These are phyloP conservation scores for Cryptomeria japonica DNA, from an alignment of 75 land plant species.

Conservation along the genomic window DNA sequence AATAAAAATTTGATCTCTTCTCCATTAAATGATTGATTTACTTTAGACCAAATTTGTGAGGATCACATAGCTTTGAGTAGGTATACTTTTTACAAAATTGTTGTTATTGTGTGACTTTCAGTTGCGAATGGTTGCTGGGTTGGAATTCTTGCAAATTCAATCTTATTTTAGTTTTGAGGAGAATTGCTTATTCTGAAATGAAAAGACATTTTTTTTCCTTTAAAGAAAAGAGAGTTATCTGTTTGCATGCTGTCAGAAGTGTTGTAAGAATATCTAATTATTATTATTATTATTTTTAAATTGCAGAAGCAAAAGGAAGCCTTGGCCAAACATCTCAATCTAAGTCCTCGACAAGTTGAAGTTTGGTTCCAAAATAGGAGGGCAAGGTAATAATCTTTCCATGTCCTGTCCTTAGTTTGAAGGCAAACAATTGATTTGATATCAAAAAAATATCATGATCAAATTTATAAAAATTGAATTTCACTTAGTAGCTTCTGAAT, in stretches of 20 bases:
- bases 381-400: conserved; percentile 50
- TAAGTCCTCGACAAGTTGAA: conserved; percentile 81
- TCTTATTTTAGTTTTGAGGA: background rate
- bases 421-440: background rate
- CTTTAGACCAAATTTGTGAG: no score
- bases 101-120: no score
- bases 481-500: no score
- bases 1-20: no score
- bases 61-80: no score
- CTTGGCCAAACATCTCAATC: conserved; percentile 66
- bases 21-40: no score
- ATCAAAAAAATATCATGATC: background rate
- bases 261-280: background rate
- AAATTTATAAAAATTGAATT: background rate
- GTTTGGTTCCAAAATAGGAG: conserved; percentile 88
- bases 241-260: background rate
- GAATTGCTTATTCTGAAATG: background rate
- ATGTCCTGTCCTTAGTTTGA: background rate
- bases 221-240: background rate
- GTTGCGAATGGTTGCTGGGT: background rate
- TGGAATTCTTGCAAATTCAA: background rate
- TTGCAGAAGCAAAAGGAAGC: conserved; percentile 80
- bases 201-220: background rate
- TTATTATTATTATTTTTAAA: background rate
- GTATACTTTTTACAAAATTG: background rate